Base-by-base conservation (phyloP, 106 monocot genomes). In the Dioscorea alata region DNA sequence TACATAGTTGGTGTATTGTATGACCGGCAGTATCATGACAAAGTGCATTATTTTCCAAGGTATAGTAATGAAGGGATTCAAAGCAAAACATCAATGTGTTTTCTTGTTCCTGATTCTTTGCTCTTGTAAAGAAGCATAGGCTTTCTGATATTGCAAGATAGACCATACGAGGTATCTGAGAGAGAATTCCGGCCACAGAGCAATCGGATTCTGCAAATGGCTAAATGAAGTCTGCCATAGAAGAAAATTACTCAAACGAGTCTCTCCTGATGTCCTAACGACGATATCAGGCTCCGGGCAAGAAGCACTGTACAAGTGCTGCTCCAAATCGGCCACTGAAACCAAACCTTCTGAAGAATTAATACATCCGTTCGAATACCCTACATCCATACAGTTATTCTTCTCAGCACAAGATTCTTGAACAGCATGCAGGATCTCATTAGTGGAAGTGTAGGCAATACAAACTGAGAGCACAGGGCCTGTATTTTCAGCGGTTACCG, bases 211-310 rank as follows among this genome's bases (percentile, higher is more conserved):
- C 49, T 69, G 66, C 50, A 75, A 25, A 32, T 67, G 34, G 31
- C 48, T 33, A n/a, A 23, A 22, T 13, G 49, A 21, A 0, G 68
- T 75, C 48, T 77, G 77, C 77, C 77, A 77, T 48, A 77, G 70
- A 6, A 77, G 59, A 48, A 77, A 77, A 23, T 77, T 77, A 60
- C 77, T 77, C 42, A 77, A 65, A 13, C 77, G 70, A 16, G 70
- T 77, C 70, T 77, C 77, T 7, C 77, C 77, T 8, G 70, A 70
- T 31, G 77, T 77, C 51, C 77, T 70, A 13, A 77, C 50, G 2
- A 77, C 21, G 21, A 77, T 59, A 58, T 77, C 70, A 57, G 71
- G 70, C 12, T 77, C 71, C 2, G 77, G 64, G 65, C 48, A 70
- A 22, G 20, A 63, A 18, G 18, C 33, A 0, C 33, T 50, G 59